phyloP scores from a whole-genome alignment of 2,329 filamentous ascomycete species.

The Mariannaea elegans region DNA sequence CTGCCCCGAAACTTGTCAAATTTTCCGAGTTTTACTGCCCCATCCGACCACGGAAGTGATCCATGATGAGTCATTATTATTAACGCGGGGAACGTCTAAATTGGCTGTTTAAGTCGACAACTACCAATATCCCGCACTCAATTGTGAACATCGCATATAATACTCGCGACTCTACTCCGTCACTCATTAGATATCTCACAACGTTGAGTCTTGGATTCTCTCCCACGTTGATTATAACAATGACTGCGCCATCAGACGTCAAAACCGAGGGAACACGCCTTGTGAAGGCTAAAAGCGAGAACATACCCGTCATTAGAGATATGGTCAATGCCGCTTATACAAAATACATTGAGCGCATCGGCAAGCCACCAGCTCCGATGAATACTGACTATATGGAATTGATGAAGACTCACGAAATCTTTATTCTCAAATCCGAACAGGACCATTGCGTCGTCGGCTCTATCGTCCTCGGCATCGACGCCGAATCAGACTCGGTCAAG shows the following conservation, averaged over 20 bases:
- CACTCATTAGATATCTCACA: too few relatives aligned
- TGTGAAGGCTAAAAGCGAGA: background rate
- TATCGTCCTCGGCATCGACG: slow-evolving; percentile 35
- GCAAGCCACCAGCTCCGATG: slow-evolving; percentile 49
- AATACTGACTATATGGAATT: slow-evolving; percentile 43
- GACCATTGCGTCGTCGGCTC: slow-evolving; percentile 38
- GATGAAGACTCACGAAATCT: slow-evolving; percentile 38
- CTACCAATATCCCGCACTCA: too few relatives aligned
- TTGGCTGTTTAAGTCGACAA: too few relatives aligned
- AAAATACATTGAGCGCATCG: slow-evolving; percentile 47
- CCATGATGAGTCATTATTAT: too few relatives aligned
- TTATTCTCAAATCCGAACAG: slow-evolving; percentile 27
- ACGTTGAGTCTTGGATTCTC: too few relatives aligned
- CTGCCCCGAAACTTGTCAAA: too few relatives aligned
- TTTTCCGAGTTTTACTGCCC: too few relatives aligned
- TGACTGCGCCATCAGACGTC: background rate
- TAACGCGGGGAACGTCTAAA: too few relatives aligned
- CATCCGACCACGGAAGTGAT: too few relatives aligned
- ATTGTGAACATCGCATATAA: too few relatives aligned
- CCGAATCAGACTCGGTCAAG: slow-evolving; percentile 28
- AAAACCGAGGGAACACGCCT: slow-evolving; percentile 3
- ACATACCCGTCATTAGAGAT: slow-evolving; percentile 42
- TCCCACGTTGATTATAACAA: background rate
- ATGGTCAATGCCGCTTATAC: slow-evolving; percentile 45
- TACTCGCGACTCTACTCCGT: too few relatives aligned